Percentiles rank a stretch among this genome's conserved stretches.
phyloP scores from a whole-genome alignment of 768 basidiomycete genomes.

The Saitozyma podzolica region DNA sequence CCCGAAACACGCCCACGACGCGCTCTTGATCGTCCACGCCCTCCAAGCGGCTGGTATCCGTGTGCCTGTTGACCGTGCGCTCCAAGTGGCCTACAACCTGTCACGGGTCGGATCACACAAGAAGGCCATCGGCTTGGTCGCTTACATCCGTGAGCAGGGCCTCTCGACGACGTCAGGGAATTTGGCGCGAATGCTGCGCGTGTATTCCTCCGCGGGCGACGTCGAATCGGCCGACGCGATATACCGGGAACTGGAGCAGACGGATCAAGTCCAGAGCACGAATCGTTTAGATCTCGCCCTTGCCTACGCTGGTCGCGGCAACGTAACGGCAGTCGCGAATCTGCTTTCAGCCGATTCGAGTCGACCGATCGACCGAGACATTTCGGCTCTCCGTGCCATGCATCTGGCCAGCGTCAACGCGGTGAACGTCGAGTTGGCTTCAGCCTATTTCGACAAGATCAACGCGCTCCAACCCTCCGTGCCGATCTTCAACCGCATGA shows the following conservation, averaged over 20 bases:
- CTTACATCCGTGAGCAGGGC: background rate
- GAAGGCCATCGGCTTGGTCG: background rate
- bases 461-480: constrained; percentile 5
- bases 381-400: constrained; percentile 1
- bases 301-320: background rate
- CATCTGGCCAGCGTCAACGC: background rate
- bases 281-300: too few species aligned
- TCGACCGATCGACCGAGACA: constrained; percentile 3
- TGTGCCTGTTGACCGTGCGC: background rate
- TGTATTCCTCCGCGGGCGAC: background rate
- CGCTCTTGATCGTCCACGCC: background rate
- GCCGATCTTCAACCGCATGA: constrained; percentile 2
- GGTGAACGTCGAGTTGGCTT: background rate
- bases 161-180: background rate
- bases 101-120: background rate
- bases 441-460: constrained; percentile 5
- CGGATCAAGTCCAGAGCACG: too few species aligned
- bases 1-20: background rate
- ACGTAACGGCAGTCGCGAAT: background rate
- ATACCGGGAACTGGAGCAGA: background rate
- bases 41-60: background rate
- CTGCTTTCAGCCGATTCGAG: constrained; percentile 4
- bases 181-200: background rate
- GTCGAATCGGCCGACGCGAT: background rate
- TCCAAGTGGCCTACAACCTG: background rate